Percentiles rank a stretch among this genome's conserved stretches.
Conservation (phyloP, 176 grass and related monocot species). For the Eragrostis curvula region DNA sequence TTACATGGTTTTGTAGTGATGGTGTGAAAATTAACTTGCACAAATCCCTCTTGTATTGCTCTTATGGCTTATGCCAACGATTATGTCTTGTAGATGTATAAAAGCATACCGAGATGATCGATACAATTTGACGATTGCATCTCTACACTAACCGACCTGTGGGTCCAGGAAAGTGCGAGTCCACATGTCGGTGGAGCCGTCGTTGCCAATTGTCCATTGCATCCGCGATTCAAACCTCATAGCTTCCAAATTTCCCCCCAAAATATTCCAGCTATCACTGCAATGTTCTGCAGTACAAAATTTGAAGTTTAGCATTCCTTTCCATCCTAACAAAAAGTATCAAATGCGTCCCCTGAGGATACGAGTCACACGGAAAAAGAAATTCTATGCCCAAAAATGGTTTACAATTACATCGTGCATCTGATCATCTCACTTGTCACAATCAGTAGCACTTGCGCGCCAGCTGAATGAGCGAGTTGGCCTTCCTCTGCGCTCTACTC, state of each 20-base stretch:
- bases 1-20: too few relatives aligned
- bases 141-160: too few relatives aligned
- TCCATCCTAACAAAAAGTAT: not conserved
- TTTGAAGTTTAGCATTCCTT: not conserved
- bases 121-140: too few relatives aligned
- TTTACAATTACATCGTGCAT: slow-evolving; percentile 11
- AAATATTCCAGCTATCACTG: not conserved
- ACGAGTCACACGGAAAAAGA: not conserved
- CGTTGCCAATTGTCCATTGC: not conserved
- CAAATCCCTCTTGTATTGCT: too few relatives aligned
- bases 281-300: not conserved
- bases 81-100: too few relatives aligned
- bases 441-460: slow-evolving; percentile 48
- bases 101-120: too few relatives aligned
- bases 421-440: too few relatives aligned
- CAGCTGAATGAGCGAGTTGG: slow-evolving; percentile 64
- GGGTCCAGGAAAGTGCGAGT: not conserved
- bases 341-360: not conserved
- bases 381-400: not conserved
- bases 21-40: too few relatives aligned
- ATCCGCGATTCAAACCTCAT: not conserved
- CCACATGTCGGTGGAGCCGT: not conserved
- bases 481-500: slow-evolving; percentile 76
- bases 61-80: too few relatives aligned
- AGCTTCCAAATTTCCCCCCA: not conserved